A percentile compares a stretch with the other conserved stretches of the same genome.
Conservation (phyloP, 441 rosid genomes). For the Brassica balearica region DNA sequence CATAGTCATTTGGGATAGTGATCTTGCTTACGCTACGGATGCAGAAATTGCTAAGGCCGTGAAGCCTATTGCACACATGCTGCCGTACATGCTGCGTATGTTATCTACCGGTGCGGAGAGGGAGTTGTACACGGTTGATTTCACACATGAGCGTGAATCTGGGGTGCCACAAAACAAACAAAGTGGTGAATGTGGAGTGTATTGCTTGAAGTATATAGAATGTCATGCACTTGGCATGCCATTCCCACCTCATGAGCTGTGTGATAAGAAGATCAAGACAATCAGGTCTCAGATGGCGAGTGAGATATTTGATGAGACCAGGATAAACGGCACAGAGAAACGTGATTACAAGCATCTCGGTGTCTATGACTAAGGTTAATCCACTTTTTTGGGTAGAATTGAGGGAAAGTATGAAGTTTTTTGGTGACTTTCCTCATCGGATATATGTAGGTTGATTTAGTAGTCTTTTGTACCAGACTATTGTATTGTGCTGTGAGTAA, state of each 20-base stretch:
- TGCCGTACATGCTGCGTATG: not conserved
- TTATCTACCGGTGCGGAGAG: not conserved
- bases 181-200: not conserved
- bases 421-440: not conserved
- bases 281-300: too few species aligned
- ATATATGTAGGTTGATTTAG: not conserved
- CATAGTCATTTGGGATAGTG: not conserved
- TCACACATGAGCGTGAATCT: not conserved
- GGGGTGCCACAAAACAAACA: not conserved
- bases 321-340: not conserved
- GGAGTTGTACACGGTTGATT: not conserved
- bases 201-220: not conserved
- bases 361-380: not conserved
- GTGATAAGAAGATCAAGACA: too few species aligned
- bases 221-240: not conserved
- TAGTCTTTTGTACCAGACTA: not conserved
- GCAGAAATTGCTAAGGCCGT: slow-evolving; percentile 17
- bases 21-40: not conserved
- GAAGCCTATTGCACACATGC: not conserved
- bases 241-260: too few species aligned
- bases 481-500: not conserved
- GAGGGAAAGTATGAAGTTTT: not conserved
- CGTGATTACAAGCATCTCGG: not conserved
- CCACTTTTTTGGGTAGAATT: not conserved
- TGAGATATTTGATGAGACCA: not conserved